Evolutionary conservation across 2,329 filamentous ascomycete genomes (phyloP), one percentile per base, ranked within the genome.

Genomic region (Fusarium brevicatenulatum): DNA sequence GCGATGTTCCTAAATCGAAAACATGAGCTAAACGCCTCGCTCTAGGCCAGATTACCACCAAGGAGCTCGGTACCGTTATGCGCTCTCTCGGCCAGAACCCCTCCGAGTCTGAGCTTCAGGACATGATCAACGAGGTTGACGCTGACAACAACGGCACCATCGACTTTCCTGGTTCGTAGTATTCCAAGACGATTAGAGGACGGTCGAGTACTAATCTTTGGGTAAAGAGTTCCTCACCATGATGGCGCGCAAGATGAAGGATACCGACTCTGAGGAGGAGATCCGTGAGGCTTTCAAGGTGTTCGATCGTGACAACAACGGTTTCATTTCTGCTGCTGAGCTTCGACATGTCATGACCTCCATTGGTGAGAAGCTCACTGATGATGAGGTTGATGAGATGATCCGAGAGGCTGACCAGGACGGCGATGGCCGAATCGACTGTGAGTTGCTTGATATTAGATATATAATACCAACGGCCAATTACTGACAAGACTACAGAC

Each of bases 191-290:
- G 44, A 32, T 28, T 32, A 25, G 15, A 54, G 32, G 47, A 30
- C 28, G 39, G 50, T 9, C 40, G 36, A 46, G 66, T 54, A 69
- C 74, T 78, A 65, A 78, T 72, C 66, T 18, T 39, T 34, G 25
- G 34, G n/a, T 28, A 49, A 80, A 95, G 93, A 96, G 82, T 96
- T 96, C 85, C 87, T 96, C 70, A 96, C 93, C 73, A 96, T 96
- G 93, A 96, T 96, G 93, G 93, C 93, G 68, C 91, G 93, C 80
- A 96, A 96, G 87, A 96, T 96, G 93, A 95, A 95, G 88, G 93
- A 95, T 80, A 96, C 93, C 77, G 93, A 96, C 81, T 95, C 93
- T 54, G 93, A 96, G 85, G 93, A 96, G 85, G 93, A 96, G 83
- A 96, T 96, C 78, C 91, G 93, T 78, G 93, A 95, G 83, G 93